phyloP scores from a whole-genome alignment of 768 basidiomycete genomes.

The Russula lepida region DNA sequence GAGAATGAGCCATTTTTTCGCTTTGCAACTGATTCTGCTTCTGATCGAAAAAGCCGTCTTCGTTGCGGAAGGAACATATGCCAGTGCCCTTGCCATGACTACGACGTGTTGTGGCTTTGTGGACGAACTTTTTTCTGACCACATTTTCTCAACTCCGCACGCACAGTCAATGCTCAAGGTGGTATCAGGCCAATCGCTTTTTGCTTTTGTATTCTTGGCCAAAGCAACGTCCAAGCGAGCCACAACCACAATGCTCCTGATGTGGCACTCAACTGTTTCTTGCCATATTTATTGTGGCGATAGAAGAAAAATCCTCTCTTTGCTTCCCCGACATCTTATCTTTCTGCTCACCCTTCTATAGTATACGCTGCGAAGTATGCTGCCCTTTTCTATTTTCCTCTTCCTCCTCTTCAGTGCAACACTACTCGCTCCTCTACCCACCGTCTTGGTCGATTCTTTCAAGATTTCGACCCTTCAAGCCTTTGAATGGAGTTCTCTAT shows the following conservation, averaged over 20 bases:
- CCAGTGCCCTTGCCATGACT: background rate
- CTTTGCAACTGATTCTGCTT: background rate
- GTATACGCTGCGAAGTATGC: conserved; percentile 1
- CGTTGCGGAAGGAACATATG: background rate
- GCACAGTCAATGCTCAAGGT: background rate
- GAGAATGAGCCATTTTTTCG: background rate
- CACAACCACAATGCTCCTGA: conserved; percentile 2
- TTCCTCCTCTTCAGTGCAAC: conserved; percentile 6
- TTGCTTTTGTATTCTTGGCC: conserved; percentile 1
- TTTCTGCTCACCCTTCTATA: background rate
- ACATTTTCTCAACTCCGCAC: conserved; percentile 8
- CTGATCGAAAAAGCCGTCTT: background rate
- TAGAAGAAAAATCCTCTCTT: background rate
- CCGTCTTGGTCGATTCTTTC: background rate
- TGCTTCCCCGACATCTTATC: background rate
- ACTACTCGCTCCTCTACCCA: conserved; percentile 2
- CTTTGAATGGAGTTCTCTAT: background rate
- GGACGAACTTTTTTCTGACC: background rate
- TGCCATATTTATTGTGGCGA: conserved; percentile 6
- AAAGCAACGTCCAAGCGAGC: conserved; percentile 4
- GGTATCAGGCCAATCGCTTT: too few relatives aligned
- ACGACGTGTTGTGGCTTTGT: conserved; percentile 1
- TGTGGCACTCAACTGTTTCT: background rate
- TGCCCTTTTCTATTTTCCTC: conserved; percentile 8
- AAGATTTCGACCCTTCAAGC: background rate